These are phyloP conservation scores for Gentiana macrophylla DNA, from an alignment of 257 asterid species.

Conservation along the genomic window DNA sequence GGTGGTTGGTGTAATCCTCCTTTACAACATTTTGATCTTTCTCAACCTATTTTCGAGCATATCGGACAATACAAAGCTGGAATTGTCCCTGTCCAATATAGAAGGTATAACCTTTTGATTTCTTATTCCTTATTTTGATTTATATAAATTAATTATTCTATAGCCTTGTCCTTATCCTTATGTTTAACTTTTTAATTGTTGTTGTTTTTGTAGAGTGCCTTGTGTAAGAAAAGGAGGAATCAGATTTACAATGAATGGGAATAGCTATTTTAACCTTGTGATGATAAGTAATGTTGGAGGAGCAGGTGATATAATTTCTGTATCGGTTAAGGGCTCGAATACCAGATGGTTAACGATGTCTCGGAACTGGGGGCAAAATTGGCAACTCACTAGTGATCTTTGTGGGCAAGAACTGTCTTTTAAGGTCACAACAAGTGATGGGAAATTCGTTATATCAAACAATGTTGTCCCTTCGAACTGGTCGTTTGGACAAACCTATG, in stretches of 20 bases:
- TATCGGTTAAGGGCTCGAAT: constrained; percentile 10
- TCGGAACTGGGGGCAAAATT: constrained; percentile 21
- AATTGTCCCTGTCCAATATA: constrained; percentile 16
- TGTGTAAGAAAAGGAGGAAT: constrained; percentile 18
- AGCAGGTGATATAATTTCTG: constrained; percentile 18
- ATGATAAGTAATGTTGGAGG: constrained; percentile 21
- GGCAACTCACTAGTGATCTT: constrained; percentile 14
- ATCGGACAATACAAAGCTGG: constrained; percentile 28
- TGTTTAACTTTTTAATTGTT: neutral
- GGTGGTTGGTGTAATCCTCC: constrained; percentile 36
- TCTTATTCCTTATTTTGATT: no score
- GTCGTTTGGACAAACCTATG: constrained; percentile 19
- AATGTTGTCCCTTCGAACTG: constrained; percentile 14
- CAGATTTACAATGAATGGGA: constrained; percentile 19
- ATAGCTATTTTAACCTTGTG: constrained; percentile 17
- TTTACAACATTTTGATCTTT: constrained; percentile 24
- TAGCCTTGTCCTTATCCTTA: no score
- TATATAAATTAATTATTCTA: no score
- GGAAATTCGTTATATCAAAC: constrained; percentile 6
- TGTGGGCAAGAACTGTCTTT: constrained; percentile 18
- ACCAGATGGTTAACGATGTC: constrained; percentile 14
- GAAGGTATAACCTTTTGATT: neutral
- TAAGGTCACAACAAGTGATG: constrained; percentile 20
- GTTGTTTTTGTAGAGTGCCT: constrained; percentile 8
- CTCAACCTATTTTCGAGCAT: constrained; percentile 18